These are phyloP conservation scores for Leishmania aethiopica DNA, from an alignment of 208 protist genomes.

Conservation along the genomic window DNA sequence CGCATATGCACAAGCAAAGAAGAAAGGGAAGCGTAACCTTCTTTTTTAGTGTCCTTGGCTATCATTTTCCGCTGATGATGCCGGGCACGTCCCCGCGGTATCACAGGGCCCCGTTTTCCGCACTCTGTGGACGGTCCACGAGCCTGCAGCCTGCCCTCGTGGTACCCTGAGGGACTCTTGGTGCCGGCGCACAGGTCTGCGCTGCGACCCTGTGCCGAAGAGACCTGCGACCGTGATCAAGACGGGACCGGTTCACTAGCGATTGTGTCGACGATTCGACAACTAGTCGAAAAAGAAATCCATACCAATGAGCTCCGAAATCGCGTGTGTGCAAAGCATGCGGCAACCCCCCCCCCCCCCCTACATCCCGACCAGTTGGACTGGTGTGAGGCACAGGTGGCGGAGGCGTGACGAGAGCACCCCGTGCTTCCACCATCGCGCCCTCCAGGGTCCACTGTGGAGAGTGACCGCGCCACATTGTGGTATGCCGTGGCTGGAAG, in stretches of 20 bases:
- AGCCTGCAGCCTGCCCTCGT: background rate
- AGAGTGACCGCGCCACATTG: background rate
- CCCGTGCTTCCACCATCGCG: background rate
- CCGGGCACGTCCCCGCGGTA: background rate
- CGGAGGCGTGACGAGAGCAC: background rate
- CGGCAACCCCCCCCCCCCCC: background rate
- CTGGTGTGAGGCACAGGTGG: background rate
- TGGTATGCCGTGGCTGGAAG: background rate
- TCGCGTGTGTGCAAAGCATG: background rate
- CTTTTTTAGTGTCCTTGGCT: background rate
- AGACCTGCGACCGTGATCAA: background rate
- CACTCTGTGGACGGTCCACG: background rate
- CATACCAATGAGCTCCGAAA: background rate
- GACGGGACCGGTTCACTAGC: background rate
- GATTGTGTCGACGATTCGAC: background rate
- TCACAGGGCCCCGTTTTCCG: background rate
- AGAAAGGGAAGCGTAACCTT: background rate
- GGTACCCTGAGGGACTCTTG: background rate
- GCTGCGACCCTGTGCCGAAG: background rate
- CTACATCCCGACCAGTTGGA: background rate
- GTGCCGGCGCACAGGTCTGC: background rate
- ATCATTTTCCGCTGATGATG: background rate
- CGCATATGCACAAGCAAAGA: conserved; percentile 1
- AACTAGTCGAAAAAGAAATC: background rate
- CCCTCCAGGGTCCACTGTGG: background rate